phyloP scores from a whole-genome alignment of 345 rosid species.

The Boechera divaricarpa region DNA sequence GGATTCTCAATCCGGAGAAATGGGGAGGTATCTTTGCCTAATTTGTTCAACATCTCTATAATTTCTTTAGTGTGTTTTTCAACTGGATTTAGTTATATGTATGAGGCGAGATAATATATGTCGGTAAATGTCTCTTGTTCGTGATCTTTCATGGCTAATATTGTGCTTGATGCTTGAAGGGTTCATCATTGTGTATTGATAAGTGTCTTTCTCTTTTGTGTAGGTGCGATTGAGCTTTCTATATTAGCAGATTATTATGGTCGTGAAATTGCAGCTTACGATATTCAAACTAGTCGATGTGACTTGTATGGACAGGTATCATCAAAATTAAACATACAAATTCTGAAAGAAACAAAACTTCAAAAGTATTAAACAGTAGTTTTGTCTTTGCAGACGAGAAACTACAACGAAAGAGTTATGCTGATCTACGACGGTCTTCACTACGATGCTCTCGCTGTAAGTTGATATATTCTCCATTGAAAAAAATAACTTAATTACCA shows the following conservation, averaged over 20 bases:
- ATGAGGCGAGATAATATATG: background rate
- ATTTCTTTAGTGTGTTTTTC: background rate
- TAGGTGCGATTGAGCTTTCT: conserved; percentile 97
- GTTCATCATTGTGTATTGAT: conserved; percentile 3
- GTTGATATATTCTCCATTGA: conserved; percentile 30
- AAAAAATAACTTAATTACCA: background rate
- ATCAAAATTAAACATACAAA: conserved; percentile 12
- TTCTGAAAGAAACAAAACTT: background rate
- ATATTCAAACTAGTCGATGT: conserved; percentile 86
- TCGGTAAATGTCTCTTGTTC: background rate
- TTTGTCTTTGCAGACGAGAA: conserved; percentile 57
- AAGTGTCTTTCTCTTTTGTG: conserved; percentile 22
- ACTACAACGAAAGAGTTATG: conserved; percentile 79
- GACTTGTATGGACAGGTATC: conserved; percentile 96
- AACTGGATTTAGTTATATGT: background rate
- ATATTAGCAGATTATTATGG: conserved; percentile 84
- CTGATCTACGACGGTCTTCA: conserved; percentile 95
- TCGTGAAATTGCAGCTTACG: conserved; percentile 89
- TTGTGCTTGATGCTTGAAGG: background rate
- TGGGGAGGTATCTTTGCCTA: conserved; percentile 80
- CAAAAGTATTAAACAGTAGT: background rate
- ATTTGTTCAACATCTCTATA: background rate
- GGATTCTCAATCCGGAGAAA: conserved; percentile 92
- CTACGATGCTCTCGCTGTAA: conserved; percentile 93
- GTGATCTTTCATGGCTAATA: conserved; percentile 6